These are phyloP conservation scores for Rhodosporidiobolus sp. DNA, from an alignment of 768 basidiomycete genomes.

Conservation along the genomic window DNA sequence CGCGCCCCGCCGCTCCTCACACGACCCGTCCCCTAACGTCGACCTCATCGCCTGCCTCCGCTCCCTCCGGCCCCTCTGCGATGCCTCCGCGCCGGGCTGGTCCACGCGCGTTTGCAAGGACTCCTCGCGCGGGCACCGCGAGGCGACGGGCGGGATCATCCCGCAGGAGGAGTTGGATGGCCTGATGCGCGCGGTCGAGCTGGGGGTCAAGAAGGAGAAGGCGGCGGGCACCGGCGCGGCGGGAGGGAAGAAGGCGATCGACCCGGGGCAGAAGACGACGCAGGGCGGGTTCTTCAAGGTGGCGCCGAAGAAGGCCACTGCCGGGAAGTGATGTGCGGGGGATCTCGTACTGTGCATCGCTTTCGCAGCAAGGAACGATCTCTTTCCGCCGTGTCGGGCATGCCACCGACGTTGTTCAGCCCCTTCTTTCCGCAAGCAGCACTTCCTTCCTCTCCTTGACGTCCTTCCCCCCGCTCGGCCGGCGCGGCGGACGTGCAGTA, in stretches of 20 bases:
- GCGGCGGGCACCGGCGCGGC: background rate
- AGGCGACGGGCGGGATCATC: constrained; percentile 58
- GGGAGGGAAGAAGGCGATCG: constrained; percentile 5
- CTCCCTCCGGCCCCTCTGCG: constrained; percentile 13
- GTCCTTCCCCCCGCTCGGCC: no score
- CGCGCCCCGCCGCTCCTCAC: constrained; percentile 7
- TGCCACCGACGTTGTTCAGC: no score
- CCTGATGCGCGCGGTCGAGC: constrained; percentile 17
- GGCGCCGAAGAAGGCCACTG: background rate
- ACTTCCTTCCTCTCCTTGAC: no score
- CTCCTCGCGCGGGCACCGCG: constrained; percentile 55
- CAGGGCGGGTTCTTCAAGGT: constrained; percentile 28
- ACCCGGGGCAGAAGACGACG: constrained; percentile 27
- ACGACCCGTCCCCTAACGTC: constrained; percentile 5
- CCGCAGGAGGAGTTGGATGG: constrained; percentile 47
- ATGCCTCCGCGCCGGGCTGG: constrained; percentile 23
- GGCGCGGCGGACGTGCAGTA: no score
- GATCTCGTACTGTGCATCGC: no score
- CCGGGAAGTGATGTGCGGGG: no score
- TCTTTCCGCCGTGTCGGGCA: no score
- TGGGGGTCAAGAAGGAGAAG: constrained; percentile 26
- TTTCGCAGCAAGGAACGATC: no score
- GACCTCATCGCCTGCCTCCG: constrained; percentile 28
- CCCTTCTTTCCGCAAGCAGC: no score
- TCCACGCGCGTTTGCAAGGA: constrained; percentile 53